Evolutionary conservation across 176 grass and related monocot species (phyloP).

Genomic region (Thalia dealbata): DNA sequence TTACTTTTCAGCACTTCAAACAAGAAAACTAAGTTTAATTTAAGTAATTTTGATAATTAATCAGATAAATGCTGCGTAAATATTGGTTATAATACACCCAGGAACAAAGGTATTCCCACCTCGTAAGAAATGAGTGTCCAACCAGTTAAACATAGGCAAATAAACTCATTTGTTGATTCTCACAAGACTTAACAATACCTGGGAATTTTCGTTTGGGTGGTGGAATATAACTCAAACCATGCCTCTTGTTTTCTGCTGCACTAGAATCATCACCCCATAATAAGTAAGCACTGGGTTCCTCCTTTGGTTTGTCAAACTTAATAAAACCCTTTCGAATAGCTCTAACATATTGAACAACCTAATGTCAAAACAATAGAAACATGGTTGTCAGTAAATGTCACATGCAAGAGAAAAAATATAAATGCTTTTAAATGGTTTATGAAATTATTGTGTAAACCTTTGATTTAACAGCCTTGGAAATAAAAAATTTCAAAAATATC

Average conservation of each 20-base stretch:
- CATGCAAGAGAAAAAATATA: too few species aligned
- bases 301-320: conserved; percentile 86
- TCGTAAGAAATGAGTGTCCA: too few species aligned
- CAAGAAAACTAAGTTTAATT: background rate
- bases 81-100: background rate
- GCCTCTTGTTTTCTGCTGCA: conserved; percentile 67
- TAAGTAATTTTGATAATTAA: background rate
- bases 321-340: conserved; percentile 89
- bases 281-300: conserved; percentile 47
- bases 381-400: conserved; percentile 9
- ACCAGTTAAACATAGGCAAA: too few species aligned
- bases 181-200: conserved; percentile 34
- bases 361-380: background rate
- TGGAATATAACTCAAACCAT: conserved; percentile 81
- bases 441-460: too few species aligned
- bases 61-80: background rate
- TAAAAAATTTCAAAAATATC: too few species aligned
- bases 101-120: background rate
- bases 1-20: background rate
- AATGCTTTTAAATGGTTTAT: too few species aligned
- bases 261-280: conserved; percentile 88
- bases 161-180: conserved; percentile 3
- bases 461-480: too few species aligned
- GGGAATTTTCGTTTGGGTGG: conserved; percentile 84
- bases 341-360: conserved; percentile 53